phyloP scores from a whole-genome alignment of 2,329 filamentous ascomycete species.

The Pseudogymnoascus sp. region DNA sequence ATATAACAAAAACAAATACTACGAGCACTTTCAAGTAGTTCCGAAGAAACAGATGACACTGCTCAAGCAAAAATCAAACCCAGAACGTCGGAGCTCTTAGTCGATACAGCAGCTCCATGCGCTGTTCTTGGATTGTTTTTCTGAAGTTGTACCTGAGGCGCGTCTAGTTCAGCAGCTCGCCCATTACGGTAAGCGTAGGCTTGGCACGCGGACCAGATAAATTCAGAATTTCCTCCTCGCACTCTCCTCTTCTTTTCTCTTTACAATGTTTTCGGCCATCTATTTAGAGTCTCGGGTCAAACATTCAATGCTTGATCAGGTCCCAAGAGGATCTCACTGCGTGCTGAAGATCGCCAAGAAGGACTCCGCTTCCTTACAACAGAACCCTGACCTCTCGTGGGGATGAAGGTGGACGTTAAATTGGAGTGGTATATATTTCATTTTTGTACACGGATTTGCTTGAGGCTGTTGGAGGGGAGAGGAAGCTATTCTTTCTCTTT shows the following conservation, averaged over 20 bases:
- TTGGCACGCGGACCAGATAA: neutral
- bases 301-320: conserved; percentile 91
- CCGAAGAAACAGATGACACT: neutral
- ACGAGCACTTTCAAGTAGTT: neutral
- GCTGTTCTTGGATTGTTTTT: neutral
- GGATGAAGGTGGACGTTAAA: conserved; percentile 47
- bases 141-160: neutral
- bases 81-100: neutral
- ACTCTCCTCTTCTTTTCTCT: conserved; percentile 34
- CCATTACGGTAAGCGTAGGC: neutral
- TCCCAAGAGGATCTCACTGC: conserved; percentile 69
- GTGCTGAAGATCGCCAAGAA: conserved; percentile 99
- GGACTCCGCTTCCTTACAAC: conserved; percentile 62
- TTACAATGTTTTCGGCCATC: conserved; percentile 77
- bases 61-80: neutral
- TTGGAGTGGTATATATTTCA: conserved; percentile 37
- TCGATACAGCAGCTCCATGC: neutral
- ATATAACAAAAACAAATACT: neutral
- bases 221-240: conserved; percentile 1
- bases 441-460: conserved; percentile 10
- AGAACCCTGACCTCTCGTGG: conserved; percentile 54
- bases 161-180: neutral
- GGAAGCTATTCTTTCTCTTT: neutral
- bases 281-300: conserved; percentile 99
- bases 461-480: neutral